Evolutionary conservation across 225 moss, liverwort and hornwort species (phyloP), one percentile per base, ranked within the genome.

Genomic region (Antitrichia curtipendula): DNA sequence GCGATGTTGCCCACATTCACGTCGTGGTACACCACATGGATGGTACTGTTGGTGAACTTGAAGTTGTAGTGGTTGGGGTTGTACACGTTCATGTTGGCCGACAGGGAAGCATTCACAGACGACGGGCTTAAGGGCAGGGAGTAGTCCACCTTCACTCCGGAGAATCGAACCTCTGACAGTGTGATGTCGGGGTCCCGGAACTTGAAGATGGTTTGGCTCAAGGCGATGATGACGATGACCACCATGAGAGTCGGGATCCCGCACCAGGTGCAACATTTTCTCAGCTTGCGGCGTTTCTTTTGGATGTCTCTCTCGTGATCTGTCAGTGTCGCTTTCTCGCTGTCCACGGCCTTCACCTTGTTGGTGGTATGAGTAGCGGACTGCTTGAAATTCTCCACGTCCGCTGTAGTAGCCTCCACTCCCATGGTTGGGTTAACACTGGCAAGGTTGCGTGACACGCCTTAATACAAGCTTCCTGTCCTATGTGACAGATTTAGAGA

Each of bases 21-120:
- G 41, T 81, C 90, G 85, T 94, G 94, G 83, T 92, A 94, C 64
- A 94, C 88, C 85, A 94, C 94, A 18, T 90, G 92, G 82, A 94
- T 94, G 90, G 94, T 94, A 87, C 94, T 94, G 91, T 91, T 94
- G 82, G 87, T 85, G 92, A 94, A 94, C 82, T 88, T 89, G 88
- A 94, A 92, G 83, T 65, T 94, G 90, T 94, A 94, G 66, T 85
- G 91, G 81, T 94, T 94, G 43, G 94, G 94, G 78, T 94, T 94
- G 83, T 82, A 91, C 71, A 94, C 92, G 85, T 90, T 85, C 92
- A 94, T 92, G 68, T 94, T 94, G 71, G 94, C 92, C 16, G 94
- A 92, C 57, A 94, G 52, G 24, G 94, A 88, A 8, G 92, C 94
- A 77, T 94, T 94, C 79, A 94, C 88, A 18, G 94, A 91, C 34